A percentile compares a stretch with the other conserved stretches of the same genome.
phyloP scores from a whole-genome alignment of 1,284 basidiomycete species.

The Laetiporus sulphureus region DNA sequence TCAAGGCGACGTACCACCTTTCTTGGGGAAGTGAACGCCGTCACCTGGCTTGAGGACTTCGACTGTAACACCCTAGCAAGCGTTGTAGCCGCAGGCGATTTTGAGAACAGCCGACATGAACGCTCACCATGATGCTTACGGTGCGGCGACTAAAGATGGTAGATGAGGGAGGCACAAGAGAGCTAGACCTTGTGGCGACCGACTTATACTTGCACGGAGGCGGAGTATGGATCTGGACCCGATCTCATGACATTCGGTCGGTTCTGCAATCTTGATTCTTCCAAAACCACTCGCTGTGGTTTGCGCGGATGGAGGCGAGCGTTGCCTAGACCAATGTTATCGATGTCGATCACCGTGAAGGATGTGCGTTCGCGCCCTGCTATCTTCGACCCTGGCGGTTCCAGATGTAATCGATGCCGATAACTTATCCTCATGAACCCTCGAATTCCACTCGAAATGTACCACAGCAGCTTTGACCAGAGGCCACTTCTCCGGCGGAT shows the following conservation, averaged over 20 bases:
- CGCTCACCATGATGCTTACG: conserved; percentile 26
- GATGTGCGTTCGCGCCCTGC: conserved; percentile 6
- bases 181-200: conserved; percentile 25
- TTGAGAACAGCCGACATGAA: conserved; percentile 4
- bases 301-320: conserved; percentile 8
- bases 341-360: conserved; percentile 21
- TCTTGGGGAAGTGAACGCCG: conserved; percentile 36
- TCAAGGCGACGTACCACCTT: conserved; percentile 34
- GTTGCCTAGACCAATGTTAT: conserved; percentile 23
- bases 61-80: conserved; percentile 37
- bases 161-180: conserved; percentile 30
- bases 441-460: no score
- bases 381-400: conserved; percentile 5
- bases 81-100: conserved; percentile 1
- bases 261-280: conserved; percentile 19
- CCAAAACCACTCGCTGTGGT: conserved; percentile 10
- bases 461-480: no score
- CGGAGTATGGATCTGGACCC: conserved; percentile 73
- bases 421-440: no score
- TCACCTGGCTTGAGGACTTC: conserved; percentile 37
- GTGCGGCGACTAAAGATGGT: conserved; percentile 27
- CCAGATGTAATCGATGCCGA: conserved; percentile 7
- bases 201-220: conserved; percentile 46
- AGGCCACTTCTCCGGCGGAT: no score
- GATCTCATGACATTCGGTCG: conserved; percentile 31